A percentile compares a stretch with the other conserved stretches of the same genome.
Evolutionary conservation across 441 rosid genomes (phyloP).

Genomic region (Adansonia rubrostipa): DNA sequence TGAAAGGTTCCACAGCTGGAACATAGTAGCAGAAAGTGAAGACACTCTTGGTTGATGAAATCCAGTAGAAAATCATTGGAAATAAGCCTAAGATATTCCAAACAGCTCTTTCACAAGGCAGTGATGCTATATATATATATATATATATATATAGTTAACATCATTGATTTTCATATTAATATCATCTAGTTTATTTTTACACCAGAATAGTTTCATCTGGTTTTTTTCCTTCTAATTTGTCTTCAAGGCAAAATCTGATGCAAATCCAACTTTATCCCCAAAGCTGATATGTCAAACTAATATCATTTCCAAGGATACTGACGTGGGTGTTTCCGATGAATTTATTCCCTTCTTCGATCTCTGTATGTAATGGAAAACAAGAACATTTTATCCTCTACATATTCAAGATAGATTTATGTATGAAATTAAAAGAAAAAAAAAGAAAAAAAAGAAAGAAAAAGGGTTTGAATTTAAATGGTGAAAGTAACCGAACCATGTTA

Average conservation of each 20-base stretch:
- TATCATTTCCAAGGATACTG: background rate
- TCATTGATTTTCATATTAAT: too few relatives aligned
- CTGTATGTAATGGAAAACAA: background rate
- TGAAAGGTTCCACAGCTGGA: background rate
- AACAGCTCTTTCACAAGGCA: background rate
- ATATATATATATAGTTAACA: too few relatives aligned
- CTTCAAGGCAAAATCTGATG: background rate
- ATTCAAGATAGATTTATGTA: background rate
- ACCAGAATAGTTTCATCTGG: conserved; percentile 21
- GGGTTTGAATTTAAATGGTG: background rate
- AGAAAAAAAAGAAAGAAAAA: background rate
- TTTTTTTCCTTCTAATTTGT: background rate
- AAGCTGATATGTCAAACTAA: background rate
- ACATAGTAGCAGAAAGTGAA: background rate
- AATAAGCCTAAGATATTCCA: background rate
- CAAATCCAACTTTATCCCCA: background rate
- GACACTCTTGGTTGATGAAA: too few relatives aligned
- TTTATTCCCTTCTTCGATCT: conserved; percentile 6
- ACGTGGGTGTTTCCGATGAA: conserved; percentile 8
- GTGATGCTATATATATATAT: background rate
- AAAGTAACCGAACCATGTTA: conserved; percentile 30
- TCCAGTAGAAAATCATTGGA: too few relatives aligned
- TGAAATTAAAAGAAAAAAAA: background rate
- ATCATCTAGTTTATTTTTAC: too few relatives aligned
- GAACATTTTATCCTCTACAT: too few relatives aligned